Evolutionary conservation across 208 protist genomes (phyloP).

Genomic region (Porcisia hertigi): DNA sequence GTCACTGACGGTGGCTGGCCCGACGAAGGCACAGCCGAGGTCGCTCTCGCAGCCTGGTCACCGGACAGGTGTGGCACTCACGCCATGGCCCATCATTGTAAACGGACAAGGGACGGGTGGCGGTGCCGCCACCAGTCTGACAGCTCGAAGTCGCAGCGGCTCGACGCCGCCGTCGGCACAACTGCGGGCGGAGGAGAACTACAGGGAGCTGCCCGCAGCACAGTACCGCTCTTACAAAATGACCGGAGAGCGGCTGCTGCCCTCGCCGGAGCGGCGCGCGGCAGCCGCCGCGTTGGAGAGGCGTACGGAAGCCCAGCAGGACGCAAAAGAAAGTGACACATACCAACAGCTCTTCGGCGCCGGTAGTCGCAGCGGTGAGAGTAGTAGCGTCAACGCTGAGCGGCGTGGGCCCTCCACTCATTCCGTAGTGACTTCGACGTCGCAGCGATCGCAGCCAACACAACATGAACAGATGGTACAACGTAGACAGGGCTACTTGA

Average conservation of each 20-base stretch:
- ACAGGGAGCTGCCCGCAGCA: conserved; percentile 20
- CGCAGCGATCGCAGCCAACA: background rate
- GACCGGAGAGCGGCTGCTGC: background rate
- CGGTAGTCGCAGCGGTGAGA: conserved; percentile 1
- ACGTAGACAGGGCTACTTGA: background rate
- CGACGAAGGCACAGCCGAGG: background rate
- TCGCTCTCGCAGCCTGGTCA: background rate
- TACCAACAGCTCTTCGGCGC: conserved; percentile 2
- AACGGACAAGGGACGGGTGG: background rate
- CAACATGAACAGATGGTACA: background rate
- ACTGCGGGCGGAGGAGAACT: conserved; percentile 8
- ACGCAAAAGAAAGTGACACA: background rate
- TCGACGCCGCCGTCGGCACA: conserved; percentile 5
- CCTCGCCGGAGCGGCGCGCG: conserved; percentile 25
- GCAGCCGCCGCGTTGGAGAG: conserved; percentile 14
- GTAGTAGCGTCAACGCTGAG: background rate
- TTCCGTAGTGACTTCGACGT: background rate
- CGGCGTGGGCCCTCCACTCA: background rate
- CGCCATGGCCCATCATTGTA: conserved; percentile 16
- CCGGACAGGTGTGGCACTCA: conserved; percentile 1
- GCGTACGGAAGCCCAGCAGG: background rate
- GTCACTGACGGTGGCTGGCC: background rate
- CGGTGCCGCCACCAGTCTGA: background rate
- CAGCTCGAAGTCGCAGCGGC: background rate
- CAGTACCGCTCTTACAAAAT: conserved; percentile 25